Percentiles rank a stretch among this genome's conserved stretches.
phyloP scores from a whole-genome alignment of 208 protist genomes.

The Trypanosoma theileri region DNA sequence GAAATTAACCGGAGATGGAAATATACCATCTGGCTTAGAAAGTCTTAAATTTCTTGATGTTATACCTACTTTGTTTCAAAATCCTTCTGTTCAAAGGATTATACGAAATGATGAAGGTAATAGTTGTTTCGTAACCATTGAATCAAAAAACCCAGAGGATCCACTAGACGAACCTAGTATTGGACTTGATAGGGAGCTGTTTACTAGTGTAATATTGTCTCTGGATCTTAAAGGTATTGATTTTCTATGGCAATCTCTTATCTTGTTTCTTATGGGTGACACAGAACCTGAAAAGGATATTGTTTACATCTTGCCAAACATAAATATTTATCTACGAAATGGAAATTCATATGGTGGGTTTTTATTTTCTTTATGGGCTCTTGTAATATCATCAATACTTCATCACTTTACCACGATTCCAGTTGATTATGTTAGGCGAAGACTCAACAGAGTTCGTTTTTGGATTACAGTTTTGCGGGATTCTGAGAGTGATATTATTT shows the following conservation, averaged over 20 bases:
- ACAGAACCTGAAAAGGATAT: not conserved
- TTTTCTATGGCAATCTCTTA: conserved; percentile 29
- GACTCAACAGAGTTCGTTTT: conserved; percentile 22
- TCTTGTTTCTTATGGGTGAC: conserved; percentile 20
- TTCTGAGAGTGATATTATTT: conserved; percentile 20
- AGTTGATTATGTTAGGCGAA: conserved; percentile 30
- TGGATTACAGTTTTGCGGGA: conserved; percentile 38
- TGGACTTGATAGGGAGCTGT: not conserved
- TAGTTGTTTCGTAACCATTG: conserved; percentile 24
- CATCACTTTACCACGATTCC: conserved; percentile 33
- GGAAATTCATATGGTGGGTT: conserved; percentile 37
- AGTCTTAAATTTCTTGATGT: conserved; percentile 1
- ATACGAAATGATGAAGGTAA: not conserved
- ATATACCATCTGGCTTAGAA: not conserved
- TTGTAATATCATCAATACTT: conserved; percentile 33
- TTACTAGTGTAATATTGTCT: conserved; percentile 4
- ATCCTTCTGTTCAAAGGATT: conserved; percentile 4
- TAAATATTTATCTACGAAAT: conserved; percentile 40
- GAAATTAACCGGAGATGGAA: not conserved
- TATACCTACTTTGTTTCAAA: conserved; percentile 18
- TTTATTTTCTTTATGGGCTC: conserved; percentile 51
- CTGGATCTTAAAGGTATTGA: conserved; percentile 29
- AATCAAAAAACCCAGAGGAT: not conserved
- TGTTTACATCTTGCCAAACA: conserved; percentile 33
- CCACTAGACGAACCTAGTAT: not conserved